Conservation (phyloP, 2,329 filamentous ascomycete genomes). For the Arthrobotrys entomopaga region DNA sequence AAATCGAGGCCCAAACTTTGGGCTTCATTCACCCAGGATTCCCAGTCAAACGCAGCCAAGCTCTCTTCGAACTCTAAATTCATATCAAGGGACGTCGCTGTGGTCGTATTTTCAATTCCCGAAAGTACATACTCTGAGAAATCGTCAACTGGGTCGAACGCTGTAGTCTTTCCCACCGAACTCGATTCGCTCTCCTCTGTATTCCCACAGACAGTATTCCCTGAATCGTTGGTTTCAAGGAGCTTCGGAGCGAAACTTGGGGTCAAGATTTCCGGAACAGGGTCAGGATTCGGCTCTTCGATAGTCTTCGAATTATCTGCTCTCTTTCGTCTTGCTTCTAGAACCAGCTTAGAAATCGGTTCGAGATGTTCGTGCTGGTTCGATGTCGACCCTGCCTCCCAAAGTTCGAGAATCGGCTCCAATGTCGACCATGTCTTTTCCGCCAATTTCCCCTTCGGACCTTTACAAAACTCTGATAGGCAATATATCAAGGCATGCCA, state of each 20-base stretch:
- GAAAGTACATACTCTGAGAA: slow-evolving; percentile 4
- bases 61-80: slow-evolving; percentile 13
- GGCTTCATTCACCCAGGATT: slow-evolving; percentile 6
- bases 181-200: neutral
- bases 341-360: slow-evolving; percentile 4
- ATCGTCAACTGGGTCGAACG: neutral
- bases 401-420: slow-evolving; percentile 9
- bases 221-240: neutral
- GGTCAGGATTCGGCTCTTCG: neutral
- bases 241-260: neutral
- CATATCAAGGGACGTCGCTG: neutral
- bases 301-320: neutral
- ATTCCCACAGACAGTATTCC: neutral
- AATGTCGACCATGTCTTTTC: slow-evolving; percentile 11
- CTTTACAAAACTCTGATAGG: slow-evolving; percentile 14
- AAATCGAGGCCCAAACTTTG: neutral
- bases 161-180: neutral
- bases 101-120: neutral
- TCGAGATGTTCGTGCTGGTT: neutral
- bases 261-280: neutral
- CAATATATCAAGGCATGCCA: slow-evolving; percentile 11
- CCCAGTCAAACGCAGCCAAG: slow-evolving; percentile 18
- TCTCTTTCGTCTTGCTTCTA: slow-evolving; percentile 13
- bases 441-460: slow-evolving; percentile 1
- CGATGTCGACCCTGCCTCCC: neutral